Conservation (phyloP, 2,329 filamentous ascomycete species). For the Ascochyta koolunga region DNA sequence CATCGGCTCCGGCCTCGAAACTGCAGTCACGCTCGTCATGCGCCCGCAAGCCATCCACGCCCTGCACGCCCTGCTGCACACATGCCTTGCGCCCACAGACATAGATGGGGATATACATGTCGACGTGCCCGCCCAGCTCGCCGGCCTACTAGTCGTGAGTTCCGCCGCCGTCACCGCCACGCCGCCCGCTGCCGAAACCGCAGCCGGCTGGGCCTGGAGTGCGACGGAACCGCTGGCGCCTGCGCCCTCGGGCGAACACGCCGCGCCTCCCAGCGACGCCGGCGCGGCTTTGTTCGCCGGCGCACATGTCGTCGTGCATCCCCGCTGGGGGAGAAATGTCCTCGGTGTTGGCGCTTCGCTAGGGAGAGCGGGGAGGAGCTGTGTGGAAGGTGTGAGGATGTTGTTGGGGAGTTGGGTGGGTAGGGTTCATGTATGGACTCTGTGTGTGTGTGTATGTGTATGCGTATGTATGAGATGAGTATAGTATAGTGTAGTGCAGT, state of each 20-base stretch:
- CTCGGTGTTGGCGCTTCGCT: constrained; percentile 86
- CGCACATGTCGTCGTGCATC: constrained; percentile 45
- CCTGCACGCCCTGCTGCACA: not conserved
- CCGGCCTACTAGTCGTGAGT: constrained; percentile 53
- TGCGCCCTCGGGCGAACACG: too few relatives aligned
- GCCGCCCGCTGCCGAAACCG: not conserved
- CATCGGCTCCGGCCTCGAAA: constrained; percentile 82
- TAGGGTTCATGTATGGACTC: not conserved
- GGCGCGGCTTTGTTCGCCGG: too few relatives aligned
- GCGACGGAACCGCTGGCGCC: constrained; percentile 43
- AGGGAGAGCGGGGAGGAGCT: constrained; percentile 69
- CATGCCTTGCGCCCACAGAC: constrained; percentile 7
- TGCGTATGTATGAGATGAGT: not conserved
- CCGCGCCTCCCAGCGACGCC: too few relatives aligned
- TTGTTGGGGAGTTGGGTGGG: constrained; percentile 54
- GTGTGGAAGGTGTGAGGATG: constrained; percentile 75
- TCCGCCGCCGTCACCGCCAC: constrained; percentile 31
- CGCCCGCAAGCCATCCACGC: not conserved
- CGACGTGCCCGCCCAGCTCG: constrained; percentile 38
- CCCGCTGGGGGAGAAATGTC: constrained; percentile 72
- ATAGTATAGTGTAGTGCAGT: too few relatives aligned
- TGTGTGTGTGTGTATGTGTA: not conserved
- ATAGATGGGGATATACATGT: not conserved
- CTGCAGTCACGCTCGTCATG: constrained; percentile 61
- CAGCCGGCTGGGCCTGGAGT: constrained; percentile 19